phyloP scores from a whole-genome alignment of 2,329 filamentous ascomycete genomes.

The Colletotrichum truncatum region DNA sequence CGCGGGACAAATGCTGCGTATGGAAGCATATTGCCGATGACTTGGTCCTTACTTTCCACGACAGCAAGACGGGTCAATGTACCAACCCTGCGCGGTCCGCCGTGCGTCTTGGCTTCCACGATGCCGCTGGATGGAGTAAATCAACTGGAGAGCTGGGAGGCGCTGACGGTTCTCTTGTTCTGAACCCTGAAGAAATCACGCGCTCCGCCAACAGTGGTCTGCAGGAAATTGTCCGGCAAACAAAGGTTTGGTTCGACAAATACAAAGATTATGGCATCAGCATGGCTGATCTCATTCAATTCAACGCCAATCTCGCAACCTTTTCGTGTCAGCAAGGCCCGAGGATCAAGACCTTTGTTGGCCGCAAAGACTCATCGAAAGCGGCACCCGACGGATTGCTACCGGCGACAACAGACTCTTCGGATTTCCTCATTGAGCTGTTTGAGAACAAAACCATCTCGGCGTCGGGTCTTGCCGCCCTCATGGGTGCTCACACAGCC shows the following conservation, averaged over 20 bases:
- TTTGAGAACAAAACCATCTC: constrained; percentile 64
- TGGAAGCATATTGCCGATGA: constrained; percentile 53
- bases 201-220: constrained; percentile 56
- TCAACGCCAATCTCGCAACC: constrained; percentile 59
- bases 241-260: constrained; percentile 49
- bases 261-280: constrained; percentile 51
- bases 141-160: constrained; percentile 46
- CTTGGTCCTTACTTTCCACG: constrained; percentile 46
- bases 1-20: constrained; percentile 52
- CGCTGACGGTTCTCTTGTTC: constrained; percentile 55
- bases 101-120: constrained; percentile 58
- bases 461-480: constrained; percentile 58
- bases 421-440: constrained; percentile 54
- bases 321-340: constrained; percentile 57
- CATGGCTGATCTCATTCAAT: constrained; percentile 64
- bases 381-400: constrained; percentile 52
- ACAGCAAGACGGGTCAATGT: constrained; percentile 48
- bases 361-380: constrained; percentile 54
- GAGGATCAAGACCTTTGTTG: constrained; percentile 58
- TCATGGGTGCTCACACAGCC: constrained; percentile 63
- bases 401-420: constrained; percentile 50
- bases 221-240: constrained; percentile 49
- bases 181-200: constrained; percentile 45
- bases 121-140: constrained; percentile 54
- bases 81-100: constrained; percentile 53